Percentiles rank a stretch among this genome's conserved stretches.
Conservation (phyloP, 192 early-diverging fungal species). For the Coemansia sp. region DNA sequence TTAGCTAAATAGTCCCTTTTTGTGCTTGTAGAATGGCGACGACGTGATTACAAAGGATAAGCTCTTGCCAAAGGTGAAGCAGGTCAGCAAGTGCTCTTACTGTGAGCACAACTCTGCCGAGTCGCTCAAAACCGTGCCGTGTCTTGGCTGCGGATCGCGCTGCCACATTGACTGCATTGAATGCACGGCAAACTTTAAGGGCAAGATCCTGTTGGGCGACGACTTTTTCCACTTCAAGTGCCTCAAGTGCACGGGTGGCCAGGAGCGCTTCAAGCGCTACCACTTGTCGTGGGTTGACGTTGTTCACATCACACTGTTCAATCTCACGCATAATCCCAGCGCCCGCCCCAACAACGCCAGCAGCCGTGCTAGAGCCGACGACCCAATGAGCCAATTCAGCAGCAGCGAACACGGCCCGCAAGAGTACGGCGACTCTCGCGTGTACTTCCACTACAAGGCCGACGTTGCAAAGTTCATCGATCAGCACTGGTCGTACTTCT, state of each 20-base stretch:
- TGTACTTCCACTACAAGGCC: conserved; percentile 59
- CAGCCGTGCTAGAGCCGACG: conserved; percentile 25
- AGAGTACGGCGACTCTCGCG: conserved; percentile 50
- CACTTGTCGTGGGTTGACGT: conserved; percentile 66
- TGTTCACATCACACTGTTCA: conserved; percentile 64
- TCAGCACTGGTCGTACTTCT: conserved; percentile 65
- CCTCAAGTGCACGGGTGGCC: conserved; percentile 54
- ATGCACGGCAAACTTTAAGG: conserved; percentile 54
- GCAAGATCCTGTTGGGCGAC: conserved; percentile 62
- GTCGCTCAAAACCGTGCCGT: conserved; percentile 54
- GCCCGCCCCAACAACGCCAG: conserved; percentile 21
- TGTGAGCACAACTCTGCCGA: conserved; percentile 54
- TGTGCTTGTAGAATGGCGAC: conserved; percentile 33
- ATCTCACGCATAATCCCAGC: conserved; percentile 55
- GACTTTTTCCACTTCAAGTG: conserved; percentile 69
- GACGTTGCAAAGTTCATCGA: conserved; percentile 68
- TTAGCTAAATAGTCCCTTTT: not conserved
- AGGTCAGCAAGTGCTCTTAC: conserved; percentile 53
- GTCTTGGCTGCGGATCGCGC: conserved; percentile 50
- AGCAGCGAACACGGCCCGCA: conserved; percentile 53
- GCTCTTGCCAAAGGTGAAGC: conserved; percentile 52
- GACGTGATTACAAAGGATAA: conserved; percentile 51
- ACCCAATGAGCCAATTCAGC: conserved; percentile 40
- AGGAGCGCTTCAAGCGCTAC: conserved; percentile 59
- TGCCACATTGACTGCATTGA: conserved; percentile 61